Base-by-base conservation (phyloP, 2,329 filamentous ascomycete genomes). In the Lasiodiplodia citricola region DNA sequence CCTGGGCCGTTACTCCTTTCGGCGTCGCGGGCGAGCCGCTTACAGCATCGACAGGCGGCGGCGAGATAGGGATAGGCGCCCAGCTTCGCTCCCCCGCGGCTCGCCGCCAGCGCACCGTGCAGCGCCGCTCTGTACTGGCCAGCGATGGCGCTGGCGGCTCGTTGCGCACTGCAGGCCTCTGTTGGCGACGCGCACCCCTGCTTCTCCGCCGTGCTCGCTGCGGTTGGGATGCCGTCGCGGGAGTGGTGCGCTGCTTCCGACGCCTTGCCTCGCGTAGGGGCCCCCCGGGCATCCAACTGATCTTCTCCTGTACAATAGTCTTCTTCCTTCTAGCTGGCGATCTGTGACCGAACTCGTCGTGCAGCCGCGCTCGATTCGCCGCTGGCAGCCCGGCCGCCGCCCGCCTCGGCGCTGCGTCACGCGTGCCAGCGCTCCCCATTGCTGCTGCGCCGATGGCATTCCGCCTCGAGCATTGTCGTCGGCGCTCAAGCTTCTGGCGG, bases 21-120 rank as follows among this genome's bases (percentile, higher is more conserved):
- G 55, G 44, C 31, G 31, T 10, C 8, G 31, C 31, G 31, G 31
- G 31, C 21, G 57, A 62, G 38, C 57, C 57, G 57, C 58, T 63
- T 35, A 35, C 41, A 56, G 28, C 28, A 37, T 37, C 41, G n/a
- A 38, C 18, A 18, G 37, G 38, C 31, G 31, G 31, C 31, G 31
- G 31, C 38, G 58, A 64, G 60, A 64, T 64, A 64, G 60, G 25
- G 60, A 64, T 64, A 50, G 23, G 57, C 60, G 44, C 47, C 60
- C 60, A 23, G 60, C 60, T 31, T 31, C 44, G 47, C 28, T 50
- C 23, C 44, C 60, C 44, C 60, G 18, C 60, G 25, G 28, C 58
- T 25, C 41, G 50, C 44, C 13, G 41, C 58, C 58, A 63, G 41
- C 58, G 58, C 58, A 63, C 58, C 16, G 58, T 44, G 58, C 58